These are phyloP conservation scores for Uronychia setigera DNA, from an alignment of 73 alveolate species.

Conservation along the genomic window DNA sequence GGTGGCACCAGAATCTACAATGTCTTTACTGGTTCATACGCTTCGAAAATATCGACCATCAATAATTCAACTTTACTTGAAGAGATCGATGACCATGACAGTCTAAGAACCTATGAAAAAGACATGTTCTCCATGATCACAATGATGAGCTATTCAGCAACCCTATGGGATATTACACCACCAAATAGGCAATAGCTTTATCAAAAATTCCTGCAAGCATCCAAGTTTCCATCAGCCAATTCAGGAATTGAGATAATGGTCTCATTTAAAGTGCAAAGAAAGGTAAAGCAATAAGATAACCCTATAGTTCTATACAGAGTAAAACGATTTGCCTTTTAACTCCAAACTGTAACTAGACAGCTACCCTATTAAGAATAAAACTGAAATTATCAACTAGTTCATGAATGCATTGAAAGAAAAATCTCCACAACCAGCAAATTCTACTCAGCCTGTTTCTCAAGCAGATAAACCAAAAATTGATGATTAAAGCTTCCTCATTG, in stretches of 20 bases:
- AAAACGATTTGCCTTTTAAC: background rate
- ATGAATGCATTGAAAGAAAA: background rate
- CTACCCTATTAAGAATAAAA: background rate
- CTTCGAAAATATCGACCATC: background rate
- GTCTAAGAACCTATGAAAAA: constrained; percentile 55
- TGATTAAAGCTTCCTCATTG: too few relatives aligned
- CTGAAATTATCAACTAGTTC: background rate
- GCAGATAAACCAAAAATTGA: too few relatives aligned
- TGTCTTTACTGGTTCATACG: constrained; percentile 15
- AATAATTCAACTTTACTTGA: background rate
- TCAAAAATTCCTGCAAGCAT: background rate
- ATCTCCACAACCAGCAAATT: background rate
- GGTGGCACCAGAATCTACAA: constrained; percentile 16
- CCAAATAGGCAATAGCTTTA: constrained; percentile 19
- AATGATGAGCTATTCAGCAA: constrained; percentile 62
- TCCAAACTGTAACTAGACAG: background rate
- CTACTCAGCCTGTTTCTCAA: background rate
- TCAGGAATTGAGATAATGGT: background rate
- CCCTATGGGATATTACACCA: constrained; percentile 76
- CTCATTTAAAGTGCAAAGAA: background rate
- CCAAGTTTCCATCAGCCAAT: background rate
- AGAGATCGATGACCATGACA: constrained; percentile 1
- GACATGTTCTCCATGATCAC: constrained; percentile 60
- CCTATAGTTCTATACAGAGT: background rate
- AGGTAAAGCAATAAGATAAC: background rate